Evolutionary conservation across 2,329 filamentous ascomycete species (phyloP).

Genomic region (Clarireedia hainanense): DNA sequence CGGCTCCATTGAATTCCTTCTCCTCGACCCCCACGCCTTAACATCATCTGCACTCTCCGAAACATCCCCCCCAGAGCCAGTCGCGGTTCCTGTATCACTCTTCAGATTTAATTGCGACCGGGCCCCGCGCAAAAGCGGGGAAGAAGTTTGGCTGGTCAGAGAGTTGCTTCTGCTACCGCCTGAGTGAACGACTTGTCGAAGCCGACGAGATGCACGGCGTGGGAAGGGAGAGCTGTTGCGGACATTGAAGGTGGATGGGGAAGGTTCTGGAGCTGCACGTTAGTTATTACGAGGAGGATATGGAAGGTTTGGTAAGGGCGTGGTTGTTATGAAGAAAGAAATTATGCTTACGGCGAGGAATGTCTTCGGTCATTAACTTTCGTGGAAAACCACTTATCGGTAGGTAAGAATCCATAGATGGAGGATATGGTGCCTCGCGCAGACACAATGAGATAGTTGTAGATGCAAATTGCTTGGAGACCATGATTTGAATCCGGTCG

Average conservation of each 20-base stretch:
- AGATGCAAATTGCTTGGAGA: neutral
- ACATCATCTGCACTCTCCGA: neutral
- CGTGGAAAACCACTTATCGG: constrained; percentile 4
- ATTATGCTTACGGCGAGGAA: neutral
- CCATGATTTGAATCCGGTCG: neutral
- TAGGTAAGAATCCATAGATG: neutral
- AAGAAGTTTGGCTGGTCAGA: neutral
- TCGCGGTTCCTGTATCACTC: neutral
- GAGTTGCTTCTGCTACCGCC: neutral
- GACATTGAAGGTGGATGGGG: neutral
- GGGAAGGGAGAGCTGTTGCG: neutral
- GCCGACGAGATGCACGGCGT: neutral
- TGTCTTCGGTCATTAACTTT: neutral
- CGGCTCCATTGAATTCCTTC: neutral
- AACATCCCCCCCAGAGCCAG: neutral
- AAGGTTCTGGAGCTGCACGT: neutral
- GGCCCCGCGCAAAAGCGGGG: neutral
- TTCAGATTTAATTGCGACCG: neutral
- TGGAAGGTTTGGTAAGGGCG: neutral
- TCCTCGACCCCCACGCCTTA: neutral
- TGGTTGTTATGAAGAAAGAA: neutral
- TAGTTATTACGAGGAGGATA: no score
- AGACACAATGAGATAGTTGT: neutral
- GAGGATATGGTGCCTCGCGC: neutral
- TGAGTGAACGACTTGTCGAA: neutral